These are phyloP conservation scores for Mortierella claussenii DNA, from an alignment of 192 early-diverging fungal species.

Conservation along the genomic window DNA sequence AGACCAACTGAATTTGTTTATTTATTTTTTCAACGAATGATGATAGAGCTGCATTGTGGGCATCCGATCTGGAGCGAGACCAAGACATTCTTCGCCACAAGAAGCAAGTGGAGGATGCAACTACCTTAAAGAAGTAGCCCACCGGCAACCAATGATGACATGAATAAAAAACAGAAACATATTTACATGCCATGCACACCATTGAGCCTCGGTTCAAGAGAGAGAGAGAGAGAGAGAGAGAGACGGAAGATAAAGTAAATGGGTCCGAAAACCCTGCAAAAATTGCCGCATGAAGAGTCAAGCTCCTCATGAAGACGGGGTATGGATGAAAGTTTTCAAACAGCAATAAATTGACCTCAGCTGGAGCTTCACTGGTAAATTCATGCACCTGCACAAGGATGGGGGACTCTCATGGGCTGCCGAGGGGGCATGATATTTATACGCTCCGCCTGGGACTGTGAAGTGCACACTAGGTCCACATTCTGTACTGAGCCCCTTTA, in stretches of 20 bases:
- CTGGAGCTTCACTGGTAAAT: constrained; percentile 54
- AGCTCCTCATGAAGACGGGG: constrained; percentile 33
- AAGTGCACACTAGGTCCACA: not conserved
- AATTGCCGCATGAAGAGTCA: constrained; percentile 38
- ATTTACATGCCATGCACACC: too few relatives aligned
- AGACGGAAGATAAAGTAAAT: constrained; percentile 4
- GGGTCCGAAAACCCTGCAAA: constrained; percentile 37
- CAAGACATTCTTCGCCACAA: constrained; percentile 25
- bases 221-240: too few relatives aligned
- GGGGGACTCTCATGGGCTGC: constrained; percentile 3
- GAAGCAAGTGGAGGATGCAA: constrained; percentile 13
- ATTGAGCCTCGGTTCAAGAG: too few relatives aligned
- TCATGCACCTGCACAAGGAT: constrained; percentile 55
- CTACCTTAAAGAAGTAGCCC: not conserved
- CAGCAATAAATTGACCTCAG: constrained; percentile 54
- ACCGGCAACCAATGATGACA: not conserved
- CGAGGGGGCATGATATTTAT: not conserved
- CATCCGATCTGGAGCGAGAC: constrained; percentile 18
- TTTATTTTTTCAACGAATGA: not conserved
- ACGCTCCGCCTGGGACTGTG: not conserved
- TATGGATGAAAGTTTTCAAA: constrained; percentile 54
- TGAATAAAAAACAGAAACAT: not conserved
- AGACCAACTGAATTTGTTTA: not conserved
- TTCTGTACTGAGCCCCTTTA: too few relatives aligned
- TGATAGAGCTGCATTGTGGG: constrained; percentile 32